Conservation (phyloP, 352 stramenopile genomes). For the Globisporangium canariense region DNA sequence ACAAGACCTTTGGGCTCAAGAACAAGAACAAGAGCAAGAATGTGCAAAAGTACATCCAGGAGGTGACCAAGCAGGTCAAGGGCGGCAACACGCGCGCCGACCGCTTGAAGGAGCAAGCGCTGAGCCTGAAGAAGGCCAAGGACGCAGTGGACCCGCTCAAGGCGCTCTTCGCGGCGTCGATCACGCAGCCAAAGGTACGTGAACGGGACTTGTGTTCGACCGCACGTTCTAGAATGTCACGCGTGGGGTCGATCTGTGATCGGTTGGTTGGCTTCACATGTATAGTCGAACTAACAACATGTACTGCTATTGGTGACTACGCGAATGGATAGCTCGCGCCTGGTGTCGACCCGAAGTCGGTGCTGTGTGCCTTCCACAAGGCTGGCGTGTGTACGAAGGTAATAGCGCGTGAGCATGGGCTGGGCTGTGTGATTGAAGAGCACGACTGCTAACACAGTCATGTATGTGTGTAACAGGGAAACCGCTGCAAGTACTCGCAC, state of each 20-base stretch:
- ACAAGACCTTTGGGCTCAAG: slow-evolving; percentile 99
- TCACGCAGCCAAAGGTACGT: slow-evolving; percentile 82
- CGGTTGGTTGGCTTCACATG: not conserved
- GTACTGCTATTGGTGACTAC: not conserved
- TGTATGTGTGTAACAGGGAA: slow-evolving; percentile 37
- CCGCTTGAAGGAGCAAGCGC: slow-evolving; percentile 70
- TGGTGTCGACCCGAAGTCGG: slow-evolving; percentile 85
- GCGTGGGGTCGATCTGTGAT: not conserved
- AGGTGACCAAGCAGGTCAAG: slow-evolving; percentile 89
- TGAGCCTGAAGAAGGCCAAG: slow-evolving; percentile 65
- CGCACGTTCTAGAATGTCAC: slow-evolving; percentile 10
- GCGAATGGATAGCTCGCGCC: slow-evolving; percentile 62
- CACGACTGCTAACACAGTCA: not conserved
- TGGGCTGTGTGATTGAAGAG: not conserved
- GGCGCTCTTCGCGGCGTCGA: slow-evolving; percentile 80
- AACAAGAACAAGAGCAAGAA: slow-evolving; percentile 99
- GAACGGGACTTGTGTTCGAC: not conserved
- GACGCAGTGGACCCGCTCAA: slow-evolving; percentile 81
- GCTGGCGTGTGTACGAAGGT: slow-evolving; percentile 84
- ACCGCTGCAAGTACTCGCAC: slow-evolving; percentile 88
- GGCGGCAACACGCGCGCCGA: slow-evolving; percentile 73
- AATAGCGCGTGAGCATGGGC: not conserved
- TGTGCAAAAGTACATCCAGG: slow-evolving; percentile 92
- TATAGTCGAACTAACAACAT: not conserved
- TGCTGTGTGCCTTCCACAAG: slow-evolving; percentile 90